Percentiles rank a stretch among this genome's conserved stretches.
Conservation (phyloP, 2,329 filamentous ascomycete genomes). For the Ceratocystis papillata region DNA sequence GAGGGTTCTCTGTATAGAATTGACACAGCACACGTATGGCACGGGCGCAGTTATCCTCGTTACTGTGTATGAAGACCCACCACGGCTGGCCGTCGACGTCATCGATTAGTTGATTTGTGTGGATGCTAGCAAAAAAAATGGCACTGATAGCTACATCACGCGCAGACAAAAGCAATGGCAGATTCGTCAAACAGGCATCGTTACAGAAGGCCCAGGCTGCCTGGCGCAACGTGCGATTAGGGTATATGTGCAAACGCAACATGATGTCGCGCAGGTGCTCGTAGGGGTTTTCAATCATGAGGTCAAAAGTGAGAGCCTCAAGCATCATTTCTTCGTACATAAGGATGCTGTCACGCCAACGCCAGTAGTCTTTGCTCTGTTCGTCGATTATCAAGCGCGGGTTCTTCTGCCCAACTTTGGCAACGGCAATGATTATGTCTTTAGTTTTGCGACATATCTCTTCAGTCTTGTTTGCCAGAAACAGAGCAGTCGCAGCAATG, state of each 20-base stretch:
- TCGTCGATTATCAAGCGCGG: conserved; percentile 82
- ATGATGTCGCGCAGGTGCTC: conserved; percentile 73
- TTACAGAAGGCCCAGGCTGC: conserved; percentile 90
- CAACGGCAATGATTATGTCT: conserved; percentile 85
- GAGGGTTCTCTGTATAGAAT: conserved; percentile 55
- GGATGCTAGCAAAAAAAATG: conserved; percentile 74
- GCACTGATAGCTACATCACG: conserved; percentile 74
- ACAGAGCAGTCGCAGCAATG: conserved; percentile 81
- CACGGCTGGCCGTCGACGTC: conserved; percentile 67
- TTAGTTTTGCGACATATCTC: conserved; percentile 95
- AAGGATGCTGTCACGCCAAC: conserved; percentile 89
- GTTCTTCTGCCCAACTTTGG: conserved; percentile 91
- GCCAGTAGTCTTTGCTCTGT: conserved; percentile 96
- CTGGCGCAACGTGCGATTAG: conserved; percentile 74
- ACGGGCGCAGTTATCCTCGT: conserved; percentile 56
- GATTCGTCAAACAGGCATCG: conserved; percentile 71
- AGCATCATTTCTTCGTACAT: conserved; percentile 87
- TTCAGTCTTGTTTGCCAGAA: conserved; percentile 92
- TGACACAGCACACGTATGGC: conserved; percentile 68
- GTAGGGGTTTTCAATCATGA: conserved; percentile 83
- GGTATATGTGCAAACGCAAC: conserved; percentile 58
- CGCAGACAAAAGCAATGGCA: conserved; percentile 71
- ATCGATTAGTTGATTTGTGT: conserved; percentile 63
- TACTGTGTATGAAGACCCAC: conserved; percentile 72
- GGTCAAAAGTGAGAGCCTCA: conserved; percentile 84